A percentile compares a stretch with the other conserved stretches of the same genome.
Conservation (phyloP, 2,329 filamentous ascomycete genomes). For the Aspergillus pseudonomiae region DNA sequence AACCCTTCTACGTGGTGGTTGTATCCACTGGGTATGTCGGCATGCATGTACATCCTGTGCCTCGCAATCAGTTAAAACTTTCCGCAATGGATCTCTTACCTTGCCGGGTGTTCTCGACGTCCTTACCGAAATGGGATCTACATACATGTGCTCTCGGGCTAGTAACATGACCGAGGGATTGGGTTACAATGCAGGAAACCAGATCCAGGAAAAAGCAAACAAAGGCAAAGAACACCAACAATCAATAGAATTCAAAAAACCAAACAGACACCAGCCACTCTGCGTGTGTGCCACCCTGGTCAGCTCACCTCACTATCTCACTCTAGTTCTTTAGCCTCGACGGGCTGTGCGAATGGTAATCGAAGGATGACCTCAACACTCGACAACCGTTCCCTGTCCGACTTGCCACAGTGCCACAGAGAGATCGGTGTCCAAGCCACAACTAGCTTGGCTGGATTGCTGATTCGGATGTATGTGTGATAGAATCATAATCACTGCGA, state of each 20-base stretch:
- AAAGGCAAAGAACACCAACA: not conserved
- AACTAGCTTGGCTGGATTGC: not conserved
- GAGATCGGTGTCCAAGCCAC: not conserved
- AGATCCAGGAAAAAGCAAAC: not conserved
- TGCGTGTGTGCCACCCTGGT: not conserved
- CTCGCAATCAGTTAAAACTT: not conserved
- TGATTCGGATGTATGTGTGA: not conserved
- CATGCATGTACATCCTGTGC: not conserved
- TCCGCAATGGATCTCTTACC: too few relatives aligned
- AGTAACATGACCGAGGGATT: not conserved
- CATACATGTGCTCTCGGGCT: not conserved
- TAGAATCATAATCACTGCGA: not conserved
- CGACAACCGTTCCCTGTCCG: constrained; percentile 1
- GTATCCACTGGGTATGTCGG: not conserved
- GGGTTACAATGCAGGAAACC: not conserved
- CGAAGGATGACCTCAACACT: not conserved
- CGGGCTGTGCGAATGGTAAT: constrained; percentile 1
- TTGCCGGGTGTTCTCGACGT: not conserved
- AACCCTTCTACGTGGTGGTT: not conserved
- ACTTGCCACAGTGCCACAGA: constrained; percentile 18
- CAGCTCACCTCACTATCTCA: not conserved
- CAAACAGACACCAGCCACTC: not conserved
- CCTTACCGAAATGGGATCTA: not conserved
- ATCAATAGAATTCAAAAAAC: not conserved
- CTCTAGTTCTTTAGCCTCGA: not conserved